Percentiles rank a stretch among this genome's conserved stretches.
Evolutionary conservation across 139 green algal species (phyloP).

Genomic region (Chlorella sorokiniana): DNA sequence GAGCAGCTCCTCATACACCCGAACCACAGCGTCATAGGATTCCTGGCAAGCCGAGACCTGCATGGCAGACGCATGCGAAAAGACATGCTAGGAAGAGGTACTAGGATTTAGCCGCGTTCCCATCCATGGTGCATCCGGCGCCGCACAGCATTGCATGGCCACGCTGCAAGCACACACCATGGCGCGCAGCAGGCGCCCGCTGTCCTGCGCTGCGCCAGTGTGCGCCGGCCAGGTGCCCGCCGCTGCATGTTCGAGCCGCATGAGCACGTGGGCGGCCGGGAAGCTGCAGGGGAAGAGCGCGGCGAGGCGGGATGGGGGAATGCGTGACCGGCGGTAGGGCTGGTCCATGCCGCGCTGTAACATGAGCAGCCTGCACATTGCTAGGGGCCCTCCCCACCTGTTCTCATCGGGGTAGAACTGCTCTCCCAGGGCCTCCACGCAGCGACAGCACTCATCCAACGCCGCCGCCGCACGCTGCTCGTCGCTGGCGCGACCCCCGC

Average conservation of each 20-base stretch:
- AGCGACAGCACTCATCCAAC: slow-evolving; percentile 45
- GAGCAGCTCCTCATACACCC: slow-evolving; percentile 41
- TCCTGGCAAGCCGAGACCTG: slow-evolving; percentile 29
- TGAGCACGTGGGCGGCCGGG: slow-evolving; percentile 64
- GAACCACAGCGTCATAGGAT: slow-evolving; percentile 42
- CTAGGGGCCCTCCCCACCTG: slow-evolving; percentile 28
- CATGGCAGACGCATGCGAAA: background rate
- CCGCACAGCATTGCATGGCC: no score
- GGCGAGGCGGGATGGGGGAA: background rate
- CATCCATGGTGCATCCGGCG: no score
- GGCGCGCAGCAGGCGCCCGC: slow-evolving; percentile 17
- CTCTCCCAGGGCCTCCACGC: slow-evolving; percentile 53
- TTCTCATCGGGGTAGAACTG: slow-evolving; percentile 69
- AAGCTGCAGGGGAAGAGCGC: slow-evolving; percentile 42
- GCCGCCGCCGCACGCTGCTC: slow-evolving; percentile 7
- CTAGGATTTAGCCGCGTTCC: no score
- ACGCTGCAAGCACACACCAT: slow-evolving; percentile 21
- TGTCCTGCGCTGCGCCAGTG: background rate
- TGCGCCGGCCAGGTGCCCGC: slow-evolving; percentile 69
- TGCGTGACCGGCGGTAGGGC: background rate
- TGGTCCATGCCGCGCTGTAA: background rate
- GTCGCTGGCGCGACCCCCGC: background rate
- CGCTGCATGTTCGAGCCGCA: slow-evolving; percentile 76
- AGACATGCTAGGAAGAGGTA: no score
- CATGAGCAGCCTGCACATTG: background rate